Conservation (phyloP, 2,329 filamentous ascomycete genomes). For the Colletotrichum scovillei region DNA sequence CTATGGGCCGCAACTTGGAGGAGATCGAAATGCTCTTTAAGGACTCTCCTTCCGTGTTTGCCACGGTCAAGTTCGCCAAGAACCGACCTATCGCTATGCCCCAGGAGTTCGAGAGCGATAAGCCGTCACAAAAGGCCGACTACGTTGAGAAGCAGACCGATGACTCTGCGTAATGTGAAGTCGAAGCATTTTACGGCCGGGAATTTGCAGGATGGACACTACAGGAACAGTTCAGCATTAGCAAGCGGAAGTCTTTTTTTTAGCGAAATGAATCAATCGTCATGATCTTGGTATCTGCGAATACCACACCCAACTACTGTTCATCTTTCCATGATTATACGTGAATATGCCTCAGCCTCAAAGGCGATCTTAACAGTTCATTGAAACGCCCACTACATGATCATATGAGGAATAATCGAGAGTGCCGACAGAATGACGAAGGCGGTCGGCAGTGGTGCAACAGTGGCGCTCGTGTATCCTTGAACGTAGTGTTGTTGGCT, state of each 20-base stretch:
- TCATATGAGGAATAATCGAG: too few relatives aligned
- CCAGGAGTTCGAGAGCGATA: conserved; percentile 42
- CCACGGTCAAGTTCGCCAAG: conserved; percentile 51
- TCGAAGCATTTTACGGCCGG: neutral
- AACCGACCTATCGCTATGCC: conserved; percentile 45
- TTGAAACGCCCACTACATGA: too few relatives aligned
- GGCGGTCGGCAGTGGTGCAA: neutral
- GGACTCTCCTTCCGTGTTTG: conserved; percentile 49
- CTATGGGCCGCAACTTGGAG: conserved; percentile 62
- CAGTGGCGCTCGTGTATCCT: neutral
- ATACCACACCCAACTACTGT: neutral
- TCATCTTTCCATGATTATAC: neutral
- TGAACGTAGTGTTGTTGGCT: neutral
- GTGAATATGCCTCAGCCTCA: neutral
- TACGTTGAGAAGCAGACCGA: conserved; percentile 37
- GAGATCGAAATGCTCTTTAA: conserved; percentile 57
- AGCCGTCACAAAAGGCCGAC: conserved; percentile 40
- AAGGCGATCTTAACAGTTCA: neutral
- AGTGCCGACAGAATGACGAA: neutral
- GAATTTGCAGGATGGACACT: neutral
- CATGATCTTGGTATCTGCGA: neutral
- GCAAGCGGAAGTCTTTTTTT: conserved; percentile 28
- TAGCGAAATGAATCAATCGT: neutral
- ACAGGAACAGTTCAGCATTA: conserved; percentile 12
- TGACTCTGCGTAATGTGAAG: conserved; percentile 20